phyloP scores from a whole-genome alignment of 129 eudicot genomes.

The Oenanthe sinensis region DNA sequence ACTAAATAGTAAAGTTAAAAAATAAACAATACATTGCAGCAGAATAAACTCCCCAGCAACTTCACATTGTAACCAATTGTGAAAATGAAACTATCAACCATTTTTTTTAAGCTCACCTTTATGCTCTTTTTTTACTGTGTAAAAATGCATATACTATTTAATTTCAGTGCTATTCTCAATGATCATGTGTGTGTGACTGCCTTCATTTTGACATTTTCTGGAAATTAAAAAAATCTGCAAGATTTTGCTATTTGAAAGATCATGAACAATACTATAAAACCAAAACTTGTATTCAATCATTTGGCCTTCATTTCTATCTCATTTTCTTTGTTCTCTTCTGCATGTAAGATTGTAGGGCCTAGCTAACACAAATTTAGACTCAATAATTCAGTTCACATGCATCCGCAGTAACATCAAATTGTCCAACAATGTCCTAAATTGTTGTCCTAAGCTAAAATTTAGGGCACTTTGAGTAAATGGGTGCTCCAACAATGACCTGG shows the following conservation, averaged over 20 bases:
- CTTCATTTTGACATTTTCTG: neutral
- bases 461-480: no score
- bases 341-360: conserved; percentile 31
- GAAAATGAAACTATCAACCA: neutral
- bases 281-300: conserved; percentile 7
- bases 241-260: neutral
- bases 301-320: conserved; percentile 3
- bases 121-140: neutral
- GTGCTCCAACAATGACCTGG: no score
- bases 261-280: neutral
- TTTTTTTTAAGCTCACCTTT: neutral
- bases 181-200: neutral
- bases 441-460: no score
- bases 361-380: conserved; percentile 15
- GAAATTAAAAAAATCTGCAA: neutral
- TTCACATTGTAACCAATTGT: neutral
- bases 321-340: conserved; percentile 15
- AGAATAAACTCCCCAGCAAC: neutral
- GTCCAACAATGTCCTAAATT: no score
- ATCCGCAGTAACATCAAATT: conserved; percentile 11
- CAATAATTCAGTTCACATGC: conserved; percentile 66
- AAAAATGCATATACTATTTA: no score
- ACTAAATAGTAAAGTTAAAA: neutral
- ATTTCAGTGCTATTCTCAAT: neutral
- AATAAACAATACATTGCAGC: neutral